Percentiles rank a stretch among this genome's conserved stretches.
phyloP scores from a whole-genome alignment of 257 asterid species.

The Catharanthus roseus region DNA sequence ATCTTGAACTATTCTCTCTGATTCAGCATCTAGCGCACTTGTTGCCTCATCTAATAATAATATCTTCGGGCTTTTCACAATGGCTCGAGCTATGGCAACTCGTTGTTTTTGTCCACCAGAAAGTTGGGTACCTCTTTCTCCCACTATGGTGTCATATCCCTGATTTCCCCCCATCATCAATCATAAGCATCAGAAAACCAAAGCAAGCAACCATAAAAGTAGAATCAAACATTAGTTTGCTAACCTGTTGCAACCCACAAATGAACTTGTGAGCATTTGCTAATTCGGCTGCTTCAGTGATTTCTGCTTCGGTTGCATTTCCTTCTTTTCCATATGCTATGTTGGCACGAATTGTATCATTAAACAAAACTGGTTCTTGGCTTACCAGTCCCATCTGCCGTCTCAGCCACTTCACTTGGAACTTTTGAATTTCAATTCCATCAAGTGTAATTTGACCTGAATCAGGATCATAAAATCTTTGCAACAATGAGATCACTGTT shows the following conservation, averaged over 20 bases:
- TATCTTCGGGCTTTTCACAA: slow-evolving; percentile 65
- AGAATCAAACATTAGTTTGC: background rate
- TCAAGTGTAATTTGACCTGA: slow-evolving; percentile 64
- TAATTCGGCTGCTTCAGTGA: slow-evolving; percentile 65
- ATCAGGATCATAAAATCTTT: slow-evolving; percentile 78
- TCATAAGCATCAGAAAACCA: background rate
- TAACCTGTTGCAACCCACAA: slow-evolving; percentile 53
- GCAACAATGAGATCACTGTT: slow-evolving; percentile 64
- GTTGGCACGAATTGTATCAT: too few species aligned
- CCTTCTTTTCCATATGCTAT: slow-evolving; percentile 80
- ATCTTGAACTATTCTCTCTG: slow-evolving; percentile 78
- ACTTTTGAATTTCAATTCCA: slow-evolving; percentile 67
- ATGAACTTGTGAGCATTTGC: slow-evolving; percentile 92
- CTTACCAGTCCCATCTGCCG: slow-evolving; percentile 94
- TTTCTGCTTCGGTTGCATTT: slow-evolving; percentile 71
- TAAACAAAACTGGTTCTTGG: slow-evolving; percentile 80
- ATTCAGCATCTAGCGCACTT: slow-evolving; percentile 76
- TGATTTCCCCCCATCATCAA: slow-evolving; percentile 15
- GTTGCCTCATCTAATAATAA: slow-evolving; percentile 81
- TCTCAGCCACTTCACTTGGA: slow-evolving; percentile 78
- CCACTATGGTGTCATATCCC: slow-evolving; percentile 82
- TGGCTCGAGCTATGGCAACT: slow-evolving; percentile 84
- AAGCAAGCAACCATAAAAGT: background rate
- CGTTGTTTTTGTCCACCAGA: slow-evolving; percentile 95
- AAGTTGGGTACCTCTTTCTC: slow-evolving; percentile 73